phyloP scores from a whole-genome alignment of 1,139 yeast genomes.

The Debaryomyces singareniensis region DNA sequence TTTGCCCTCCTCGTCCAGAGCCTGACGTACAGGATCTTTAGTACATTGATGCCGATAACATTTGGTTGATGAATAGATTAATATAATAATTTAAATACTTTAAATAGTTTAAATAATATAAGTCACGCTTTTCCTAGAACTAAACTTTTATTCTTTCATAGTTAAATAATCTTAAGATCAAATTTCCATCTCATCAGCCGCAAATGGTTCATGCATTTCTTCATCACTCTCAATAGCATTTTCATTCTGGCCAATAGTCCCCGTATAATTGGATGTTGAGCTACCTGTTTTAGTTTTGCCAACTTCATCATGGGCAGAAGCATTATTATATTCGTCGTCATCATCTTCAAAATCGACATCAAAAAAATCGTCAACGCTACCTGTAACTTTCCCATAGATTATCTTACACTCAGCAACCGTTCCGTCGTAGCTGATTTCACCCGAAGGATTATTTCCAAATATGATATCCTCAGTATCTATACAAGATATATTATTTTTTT shows the following conservation, averaged over 20 bases:
- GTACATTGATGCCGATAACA: no score
- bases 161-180: conserved; percentile 11
- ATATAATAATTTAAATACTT: no score
- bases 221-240: conserved; percentile 41
- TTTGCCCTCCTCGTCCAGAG: no score
- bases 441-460: conserved; percentile 69
- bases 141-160: background rate
- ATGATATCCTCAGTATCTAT: conserved; percentile 42
- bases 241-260: conserved; percentile 22
- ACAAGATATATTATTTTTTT: conserved; percentile 26
- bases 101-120: no score
- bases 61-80: no score
- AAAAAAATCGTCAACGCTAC: conserved; percentile 91
- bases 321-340: conserved; percentile 32
- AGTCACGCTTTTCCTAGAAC: no score
- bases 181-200: conserved; percentile 65
- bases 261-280: conserved; percentile 8
- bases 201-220: conserved; percentile 52
- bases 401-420: conserved; percentile 74
- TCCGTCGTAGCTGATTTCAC: conserved; percentile 89
- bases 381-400: conserved; percentile 72
- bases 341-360: conserved; percentile 96
- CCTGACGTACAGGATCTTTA: no score
- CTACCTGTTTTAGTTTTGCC: conserved; percentile 5
- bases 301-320: conserved; percentile 6